phyloP scores from a whole-genome alignment of 331 rosid species.

The Quercus tomentella region DNA sequence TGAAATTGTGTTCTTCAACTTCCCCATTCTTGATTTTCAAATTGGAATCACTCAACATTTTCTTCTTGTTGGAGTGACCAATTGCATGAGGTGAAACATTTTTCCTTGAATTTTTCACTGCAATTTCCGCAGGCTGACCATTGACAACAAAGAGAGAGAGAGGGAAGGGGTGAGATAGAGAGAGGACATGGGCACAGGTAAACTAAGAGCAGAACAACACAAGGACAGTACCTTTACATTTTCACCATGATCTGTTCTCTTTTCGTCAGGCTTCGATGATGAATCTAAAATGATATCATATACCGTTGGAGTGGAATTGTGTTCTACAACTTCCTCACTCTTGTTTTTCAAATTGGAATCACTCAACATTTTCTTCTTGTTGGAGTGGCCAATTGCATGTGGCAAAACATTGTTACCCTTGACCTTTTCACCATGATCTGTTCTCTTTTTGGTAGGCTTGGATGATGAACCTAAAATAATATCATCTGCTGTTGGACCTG shows the following conservation, averaged over 20 bases:
- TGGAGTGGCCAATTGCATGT: slow-evolving; percentile 6
- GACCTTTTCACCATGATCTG: too few species aligned
- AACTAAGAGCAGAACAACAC: too few species aligned
- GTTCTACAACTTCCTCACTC: slow-evolving; percentile 31
- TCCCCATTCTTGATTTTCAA: slow-evolving; percentile 4
- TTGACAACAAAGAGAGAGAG: background rate
- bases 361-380: slow-evolving; percentile 2
- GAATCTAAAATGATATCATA: slow-evolving; percentile 12
- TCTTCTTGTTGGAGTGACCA: slow-evolving; percentile 17
- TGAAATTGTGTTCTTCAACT: slow-evolving; percentile 2
- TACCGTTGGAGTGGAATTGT: slow-evolving; percentile 13
- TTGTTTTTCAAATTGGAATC: background rate
- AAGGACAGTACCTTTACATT: background rate
- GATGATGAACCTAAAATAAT: too few species aligned
- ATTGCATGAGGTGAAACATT: background rate
- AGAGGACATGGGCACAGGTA: background rate
- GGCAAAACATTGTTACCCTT: too few species aligned
- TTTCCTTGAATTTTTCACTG: background rate
- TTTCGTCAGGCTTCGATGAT: slow-evolving; percentile 3
- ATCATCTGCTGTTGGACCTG: too few species aligned
- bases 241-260: background rate
- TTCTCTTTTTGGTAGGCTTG: too few species aligned
- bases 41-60: background rate
- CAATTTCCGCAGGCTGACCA: slow-evolving; percentile 7
- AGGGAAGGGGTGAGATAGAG: background rate